A percentile compares a stretch with the other conserved stretches of the same genome.
Conservation (phyloP, 257 asterid genomes). For the Jacaranda copaia region DNA sequence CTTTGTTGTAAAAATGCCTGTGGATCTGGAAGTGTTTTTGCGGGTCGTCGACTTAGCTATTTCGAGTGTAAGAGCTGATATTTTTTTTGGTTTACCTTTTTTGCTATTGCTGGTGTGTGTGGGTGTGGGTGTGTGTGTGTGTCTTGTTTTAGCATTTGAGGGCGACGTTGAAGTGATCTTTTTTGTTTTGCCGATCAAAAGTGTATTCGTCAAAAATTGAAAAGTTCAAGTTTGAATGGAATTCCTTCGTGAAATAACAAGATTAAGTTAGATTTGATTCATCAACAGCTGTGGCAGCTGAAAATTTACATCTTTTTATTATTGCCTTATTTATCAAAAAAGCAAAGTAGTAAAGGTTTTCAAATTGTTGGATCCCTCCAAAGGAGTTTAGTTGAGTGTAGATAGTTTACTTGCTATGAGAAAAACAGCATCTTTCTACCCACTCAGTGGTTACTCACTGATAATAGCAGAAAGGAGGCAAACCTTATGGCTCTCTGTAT, state of each 20-base stretch:
- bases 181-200: neutral
- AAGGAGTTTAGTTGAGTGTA: slow-evolving; percentile 6
- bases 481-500: neutral
- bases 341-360: neutral
- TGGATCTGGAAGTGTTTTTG: slow-evolving; percentile 61
- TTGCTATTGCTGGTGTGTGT: neutral
- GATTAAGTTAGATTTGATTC: slow-evolving; percentile 11
- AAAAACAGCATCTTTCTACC: neutral
- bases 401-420: slow-evolving; percentile 24
- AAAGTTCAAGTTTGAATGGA: slow-evolving; percentile 23
- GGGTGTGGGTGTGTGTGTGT: neutral
- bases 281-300: slow-evolving; percentile 26
- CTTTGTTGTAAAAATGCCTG: slow-evolving; percentile 31
- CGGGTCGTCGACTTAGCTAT: slow-evolving; percentile 42
- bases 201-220: neutral
- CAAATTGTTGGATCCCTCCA: slow-evolving; percentile 26
- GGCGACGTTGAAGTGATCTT: slow-evolving; percentile 20
- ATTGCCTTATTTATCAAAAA: slow-evolving; percentile 4
- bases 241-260: slow-evolving; percentile 20
- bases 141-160: slow-evolving; percentile 13
- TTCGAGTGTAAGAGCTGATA: slow-evolving; percentile 65
- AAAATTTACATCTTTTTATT: neutral
- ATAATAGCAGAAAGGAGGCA: slow-evolving; percentile 5
- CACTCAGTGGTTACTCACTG: neutral
- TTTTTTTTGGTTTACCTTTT: neutral